Percentiles rank a stretch among this genome's conserved stretches.
Evolutionary conservation across 305 asterid species (phyloP).

Genomic region (Nicotiana rustica): DNA sequence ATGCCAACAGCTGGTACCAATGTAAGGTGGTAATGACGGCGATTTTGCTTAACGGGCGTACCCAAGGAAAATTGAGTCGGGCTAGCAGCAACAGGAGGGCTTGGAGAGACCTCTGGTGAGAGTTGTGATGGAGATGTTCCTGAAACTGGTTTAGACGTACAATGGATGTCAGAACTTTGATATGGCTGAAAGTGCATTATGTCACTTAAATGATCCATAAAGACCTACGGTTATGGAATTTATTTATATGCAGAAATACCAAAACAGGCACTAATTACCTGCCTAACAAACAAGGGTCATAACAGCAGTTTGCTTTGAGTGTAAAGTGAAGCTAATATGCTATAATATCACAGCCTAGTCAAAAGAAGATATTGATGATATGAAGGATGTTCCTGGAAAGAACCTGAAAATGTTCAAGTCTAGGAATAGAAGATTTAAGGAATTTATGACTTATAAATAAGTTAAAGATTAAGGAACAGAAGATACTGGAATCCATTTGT

Average conservation of each 20-base stretch:
- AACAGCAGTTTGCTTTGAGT: not conserved
- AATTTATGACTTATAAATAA: not conserved
- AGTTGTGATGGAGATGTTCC: constrained; percentile 53
- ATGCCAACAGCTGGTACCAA: constrained; percentile 71
- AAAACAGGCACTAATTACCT: not conserved
- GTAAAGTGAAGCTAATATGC: not conserved
- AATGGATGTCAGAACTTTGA: constrained; percentile 21
- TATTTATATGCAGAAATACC: not conserved
- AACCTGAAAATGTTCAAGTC: constrained; percentile 2
- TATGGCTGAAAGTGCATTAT: not conserved
- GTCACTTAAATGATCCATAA: constrained; percentile 8
- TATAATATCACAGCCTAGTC: not conserved
- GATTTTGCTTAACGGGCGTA: constrained; percentile 51
- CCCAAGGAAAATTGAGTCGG: constrained; percentile 68
- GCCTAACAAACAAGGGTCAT: not conserved
- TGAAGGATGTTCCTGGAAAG: not conserved
- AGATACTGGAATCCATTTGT: constrained; percentile 8
- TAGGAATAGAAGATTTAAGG: constrained; percentile 18
- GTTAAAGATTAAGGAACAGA: constrained; percentile 18
- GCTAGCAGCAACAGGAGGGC: constrained; percentile 63
- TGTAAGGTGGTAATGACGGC: constrained; percentile 64
- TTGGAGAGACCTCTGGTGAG: constrained; percentile 71
- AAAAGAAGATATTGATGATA: not conserved
- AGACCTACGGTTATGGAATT: not conserved
- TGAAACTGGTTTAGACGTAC: constrained; percentile 39